Conservation (phyloP, 768 basidiomycete genomes). For the Floccularia luteovirens region DNA sequence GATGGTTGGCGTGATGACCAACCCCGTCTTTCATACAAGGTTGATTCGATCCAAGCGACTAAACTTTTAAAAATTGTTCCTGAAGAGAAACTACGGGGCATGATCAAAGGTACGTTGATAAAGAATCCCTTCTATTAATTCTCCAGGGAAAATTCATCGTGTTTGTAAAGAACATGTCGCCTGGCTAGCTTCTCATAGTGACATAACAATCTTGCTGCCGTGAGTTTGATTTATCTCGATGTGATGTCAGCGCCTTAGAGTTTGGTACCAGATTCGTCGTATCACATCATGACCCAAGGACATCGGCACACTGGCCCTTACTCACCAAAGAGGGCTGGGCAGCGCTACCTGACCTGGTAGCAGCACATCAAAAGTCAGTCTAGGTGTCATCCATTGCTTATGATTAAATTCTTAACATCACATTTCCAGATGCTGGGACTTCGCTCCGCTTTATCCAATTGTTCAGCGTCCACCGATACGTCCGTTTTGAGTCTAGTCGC, state of each 20-base stretch:
- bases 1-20: neutral
- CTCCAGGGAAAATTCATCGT: too few species aligned
- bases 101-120: slow-evolving; percentile 14
- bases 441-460: slow-evolving; percentile 18
- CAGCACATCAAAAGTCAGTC: slow-evolving; percentile 12
- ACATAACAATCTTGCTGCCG: slow-evolving; percentile 18
- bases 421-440: slow-evolving; percentile 13
- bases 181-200: slow-evolving; percentile 18
- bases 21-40: slow-evolving; percentile 8
- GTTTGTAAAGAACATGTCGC: slow-evolving; percentile 13
- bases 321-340: slow-evolving; percentile 14
- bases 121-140: neutral
- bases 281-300: slow-evolving; percentile 17
- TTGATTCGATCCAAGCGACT: slow-evolving; percentile 10
- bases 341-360: slow-evolving; percentile 14
- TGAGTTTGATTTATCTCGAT: slow-evolving; percentile 6
- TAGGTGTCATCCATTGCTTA: neutral
- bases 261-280: slow-evolving; percentile 14
- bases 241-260: neutral
- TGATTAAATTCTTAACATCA: neutral
- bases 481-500: too few species aligned
- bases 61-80: slow-evolving; percentile 9
- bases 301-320: slow-evolving; percentile 15
- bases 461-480: too few species aligned
- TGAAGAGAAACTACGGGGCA: slow-evolving; percentile 9